phyloP scores from a whole-genome alignment of 2,329 filamentous ascomycete genomes.

The Monosporascus sp. region DNA sequence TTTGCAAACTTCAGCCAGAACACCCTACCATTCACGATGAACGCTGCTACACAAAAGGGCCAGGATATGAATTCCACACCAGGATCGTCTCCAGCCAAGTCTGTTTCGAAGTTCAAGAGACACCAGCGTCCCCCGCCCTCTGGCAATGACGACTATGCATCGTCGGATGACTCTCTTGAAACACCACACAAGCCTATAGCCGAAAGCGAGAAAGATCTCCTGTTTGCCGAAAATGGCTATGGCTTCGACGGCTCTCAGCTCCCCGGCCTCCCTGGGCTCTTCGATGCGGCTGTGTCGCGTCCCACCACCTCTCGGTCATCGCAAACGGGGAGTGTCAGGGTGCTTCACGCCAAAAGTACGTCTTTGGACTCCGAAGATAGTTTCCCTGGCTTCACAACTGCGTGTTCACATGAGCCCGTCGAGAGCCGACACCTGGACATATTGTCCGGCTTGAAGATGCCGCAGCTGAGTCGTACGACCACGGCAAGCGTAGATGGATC shows the following conservation, averaged over 20 bases:
- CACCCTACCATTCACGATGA: conserved; percentile 2
- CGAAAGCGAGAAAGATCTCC: conserved; percentile 22
- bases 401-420: background rate
- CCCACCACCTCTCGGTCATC: conserved; percentile 1
- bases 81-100: conserved; percentile 4
- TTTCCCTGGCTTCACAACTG: background rate
- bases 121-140: conserved; percentile 11
- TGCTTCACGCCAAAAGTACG: background rate
- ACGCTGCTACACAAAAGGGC: conserved; percentile 5
- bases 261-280: conserved; percentile 19
- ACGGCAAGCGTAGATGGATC: background rate
- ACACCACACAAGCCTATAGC: conserved; percentile 10
- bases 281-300: conserved; percentile 8
- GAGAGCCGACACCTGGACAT: background rate
- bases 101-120: conserved; percentile 1
- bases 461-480: background rate
- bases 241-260: conserved; percentile 15
- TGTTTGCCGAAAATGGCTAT: conserved; percentile 20
- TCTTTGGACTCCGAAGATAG: conserved; percentile 14
- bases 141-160: conserved; percentile 17
- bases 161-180: conserved; percentile 16
- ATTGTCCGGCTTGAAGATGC: background rate
- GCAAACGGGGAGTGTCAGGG: background rate
- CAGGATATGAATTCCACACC: conserved; percentile 1
- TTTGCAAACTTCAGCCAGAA: conserved; percentile 8